phyloP scores from a whole-genome alignment of 768 basidiomycete species.

The Trametes cingulata region DNA sequence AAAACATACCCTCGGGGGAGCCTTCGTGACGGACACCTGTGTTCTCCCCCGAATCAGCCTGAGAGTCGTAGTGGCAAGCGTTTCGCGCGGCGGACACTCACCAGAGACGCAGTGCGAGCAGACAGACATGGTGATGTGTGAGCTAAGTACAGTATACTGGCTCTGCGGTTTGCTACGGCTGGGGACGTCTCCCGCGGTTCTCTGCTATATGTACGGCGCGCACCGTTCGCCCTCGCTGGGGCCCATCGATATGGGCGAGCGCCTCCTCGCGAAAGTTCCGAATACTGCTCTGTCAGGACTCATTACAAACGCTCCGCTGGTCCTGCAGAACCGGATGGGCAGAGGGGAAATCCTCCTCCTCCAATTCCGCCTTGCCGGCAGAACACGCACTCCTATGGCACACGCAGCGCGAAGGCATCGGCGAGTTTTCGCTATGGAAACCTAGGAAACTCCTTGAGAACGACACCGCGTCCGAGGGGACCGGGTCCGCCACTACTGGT shows the following conservation, averaged over 20 bases:
- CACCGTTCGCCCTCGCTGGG: background rate
- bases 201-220: conserved; percentile 10
- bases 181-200: background rate
- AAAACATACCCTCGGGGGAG: conserved; percentile 35
- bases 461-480: too few relatives aligned
- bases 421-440: too few relatives aligned
- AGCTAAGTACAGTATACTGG: background rate
- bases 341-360: background rate
- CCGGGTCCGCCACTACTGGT: too few relatives aligned
- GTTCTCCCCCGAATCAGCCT: background rate
- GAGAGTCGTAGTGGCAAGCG: background rate
- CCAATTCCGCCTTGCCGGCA: background rate
- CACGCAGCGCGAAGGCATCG: too few relatives aligned
- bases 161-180: background rate
- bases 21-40: conserved; percentile 40
- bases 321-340: background rate
- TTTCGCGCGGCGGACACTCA: conserved; percentile 23
- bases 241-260: conserved; percentile 6
- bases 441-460: too few relatives aligned
- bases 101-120: conserved; percentile 60
- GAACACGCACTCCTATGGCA: background rate
- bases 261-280: conserved; percentile 5
- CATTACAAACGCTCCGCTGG: background rate
- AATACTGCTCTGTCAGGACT: conserved; percentile 4
- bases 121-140: conserved; percentile 43